These are phyloP conservation scores for Atkinsonella hypoxylon DNA, from an alignment of 2,329 filamentous ascomycete species.

Conservation along the genomic window DNA sequence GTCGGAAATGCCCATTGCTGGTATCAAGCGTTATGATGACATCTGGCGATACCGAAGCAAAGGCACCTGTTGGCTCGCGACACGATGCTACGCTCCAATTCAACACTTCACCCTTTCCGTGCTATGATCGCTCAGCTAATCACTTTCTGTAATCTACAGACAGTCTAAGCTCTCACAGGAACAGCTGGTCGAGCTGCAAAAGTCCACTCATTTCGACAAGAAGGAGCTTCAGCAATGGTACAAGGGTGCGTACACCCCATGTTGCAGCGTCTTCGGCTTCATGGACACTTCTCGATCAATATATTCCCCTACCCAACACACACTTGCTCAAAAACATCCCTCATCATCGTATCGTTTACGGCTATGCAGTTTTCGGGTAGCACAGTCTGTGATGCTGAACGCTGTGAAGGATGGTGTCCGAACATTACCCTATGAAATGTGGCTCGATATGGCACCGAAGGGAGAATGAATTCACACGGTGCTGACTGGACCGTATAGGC, in stretches of 20 bases:
- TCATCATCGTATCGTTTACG: no score
- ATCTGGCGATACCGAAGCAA: neutral
- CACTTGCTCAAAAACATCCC: no score
- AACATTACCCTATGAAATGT: neutral
- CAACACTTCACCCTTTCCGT: no score
- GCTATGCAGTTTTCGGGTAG: neutral
- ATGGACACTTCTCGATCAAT: neutral
- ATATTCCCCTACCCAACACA: neutral
- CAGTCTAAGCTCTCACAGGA: conserved; percentile 97
- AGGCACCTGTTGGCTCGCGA: neutral
- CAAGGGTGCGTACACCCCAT: conserved; percentile 53
- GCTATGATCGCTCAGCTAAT: conserved; percentile 12
- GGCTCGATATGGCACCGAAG: neutral
- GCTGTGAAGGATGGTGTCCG: neutral
- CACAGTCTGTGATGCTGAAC: neutral
- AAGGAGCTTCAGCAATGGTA: conserved; percentile 99
- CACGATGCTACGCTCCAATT: neutral
- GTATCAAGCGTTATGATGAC: neutral
- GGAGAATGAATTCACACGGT: neutral
- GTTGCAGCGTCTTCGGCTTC: neutral
- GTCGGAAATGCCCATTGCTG: neutral
- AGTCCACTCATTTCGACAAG: conserved; percentile 97
- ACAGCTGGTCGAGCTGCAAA: conserved; percentile 89
- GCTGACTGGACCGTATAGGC: conserved; percentile 39
- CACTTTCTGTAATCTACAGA: conserved; percentile 34